These are phyloP conservation scores for Begonia masoniana DNA, from an alignment of 306 rosid species.

Conservation along the genomic window DNA sequence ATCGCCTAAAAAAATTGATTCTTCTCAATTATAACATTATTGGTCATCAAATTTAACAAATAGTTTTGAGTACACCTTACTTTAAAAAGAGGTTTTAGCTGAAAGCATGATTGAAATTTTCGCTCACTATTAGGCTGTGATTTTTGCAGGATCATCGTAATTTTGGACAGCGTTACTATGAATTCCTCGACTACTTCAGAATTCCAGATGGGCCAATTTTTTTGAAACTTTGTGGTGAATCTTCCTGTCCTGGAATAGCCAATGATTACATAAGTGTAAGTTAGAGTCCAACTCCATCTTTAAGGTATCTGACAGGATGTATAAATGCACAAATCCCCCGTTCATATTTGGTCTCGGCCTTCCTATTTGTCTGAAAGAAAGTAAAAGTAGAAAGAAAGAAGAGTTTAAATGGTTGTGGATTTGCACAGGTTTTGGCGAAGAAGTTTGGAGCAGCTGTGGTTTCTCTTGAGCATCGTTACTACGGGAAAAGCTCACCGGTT, in stretches of 20 bases:
- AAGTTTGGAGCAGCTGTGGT: slow-evolving; percentile 92
- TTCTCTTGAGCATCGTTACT: slow-evolving; percentile 92
- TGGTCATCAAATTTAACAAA: no score
- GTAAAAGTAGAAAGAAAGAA: background rate
- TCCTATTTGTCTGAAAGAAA: no score
- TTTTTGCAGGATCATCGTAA: slow-evolving; percentile 54
- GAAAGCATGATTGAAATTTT: no score
- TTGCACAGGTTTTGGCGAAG: slow-evolving; percentile 67
- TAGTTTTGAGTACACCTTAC: no score
- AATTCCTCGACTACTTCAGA: slow-evolving; percentile 66
- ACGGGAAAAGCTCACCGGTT: slow-evolving; percentile 83
- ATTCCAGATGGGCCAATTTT: slow-evolving; percentile 71
- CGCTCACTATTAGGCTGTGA: slow-evolving; percentile 8
- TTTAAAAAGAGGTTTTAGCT: no score
- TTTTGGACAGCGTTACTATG: slow-evolving; percentile 80
- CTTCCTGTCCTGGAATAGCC: slow-evolving; percentile 39
- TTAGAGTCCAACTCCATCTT: slow-evolving; percentile 5
- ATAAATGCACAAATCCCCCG: background rate
- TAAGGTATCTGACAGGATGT: slow-evolving; percentile 2
- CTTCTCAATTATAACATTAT: background rate
- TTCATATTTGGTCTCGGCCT: background rate
- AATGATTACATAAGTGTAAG: slow-evolving; percentile 69
- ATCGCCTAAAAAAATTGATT: no score
- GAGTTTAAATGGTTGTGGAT: background rate
- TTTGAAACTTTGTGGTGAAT: slow-evolving; percentile 70